Conservation (phyloP, 148 eudicot species). For the Rhododendron henanense region DNA sequence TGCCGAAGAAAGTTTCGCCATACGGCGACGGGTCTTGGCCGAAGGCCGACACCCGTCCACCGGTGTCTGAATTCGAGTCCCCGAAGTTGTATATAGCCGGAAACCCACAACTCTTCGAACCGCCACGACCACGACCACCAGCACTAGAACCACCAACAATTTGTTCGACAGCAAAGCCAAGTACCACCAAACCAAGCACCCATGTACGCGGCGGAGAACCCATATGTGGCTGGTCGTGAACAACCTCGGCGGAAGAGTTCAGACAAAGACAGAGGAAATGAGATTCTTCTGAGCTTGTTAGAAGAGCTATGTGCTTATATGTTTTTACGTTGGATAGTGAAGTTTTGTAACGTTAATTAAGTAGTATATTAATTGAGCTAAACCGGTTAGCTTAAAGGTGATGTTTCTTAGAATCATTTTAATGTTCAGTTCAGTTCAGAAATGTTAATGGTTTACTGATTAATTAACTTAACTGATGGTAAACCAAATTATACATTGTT, state of each 20-base stretch:
- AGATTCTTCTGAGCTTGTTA: background rate
- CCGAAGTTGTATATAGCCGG: slow-evolving; percentile 20
- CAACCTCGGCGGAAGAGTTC: background rate
- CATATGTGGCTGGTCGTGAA: background rate
- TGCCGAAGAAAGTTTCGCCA: background rate
- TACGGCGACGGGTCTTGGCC: background rate
- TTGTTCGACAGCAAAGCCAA: background rate
- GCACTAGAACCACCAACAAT: background rate
- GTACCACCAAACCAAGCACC: background rate
- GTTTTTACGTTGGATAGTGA: background rate
- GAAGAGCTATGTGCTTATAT: background rate
- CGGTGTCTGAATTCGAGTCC: slow-evolving; percentile 21
- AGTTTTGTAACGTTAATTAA: background rate
- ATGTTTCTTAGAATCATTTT: too few relatives aligned
- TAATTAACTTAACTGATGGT: background rate
- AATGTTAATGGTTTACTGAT: background rate
- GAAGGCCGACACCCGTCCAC: background rate
- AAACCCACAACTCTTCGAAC: background rate
- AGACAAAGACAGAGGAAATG: background rate
- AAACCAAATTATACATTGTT: background rate
- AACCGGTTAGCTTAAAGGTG: background rate
- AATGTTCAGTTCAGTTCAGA: too few relatives aligned
- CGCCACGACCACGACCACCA: background rate
- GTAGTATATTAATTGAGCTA: background rate
- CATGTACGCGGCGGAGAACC: background rate